Conservation (phyloP, 768 basidiomycete species). For the Neoboletus brunneissimus region DNA sequence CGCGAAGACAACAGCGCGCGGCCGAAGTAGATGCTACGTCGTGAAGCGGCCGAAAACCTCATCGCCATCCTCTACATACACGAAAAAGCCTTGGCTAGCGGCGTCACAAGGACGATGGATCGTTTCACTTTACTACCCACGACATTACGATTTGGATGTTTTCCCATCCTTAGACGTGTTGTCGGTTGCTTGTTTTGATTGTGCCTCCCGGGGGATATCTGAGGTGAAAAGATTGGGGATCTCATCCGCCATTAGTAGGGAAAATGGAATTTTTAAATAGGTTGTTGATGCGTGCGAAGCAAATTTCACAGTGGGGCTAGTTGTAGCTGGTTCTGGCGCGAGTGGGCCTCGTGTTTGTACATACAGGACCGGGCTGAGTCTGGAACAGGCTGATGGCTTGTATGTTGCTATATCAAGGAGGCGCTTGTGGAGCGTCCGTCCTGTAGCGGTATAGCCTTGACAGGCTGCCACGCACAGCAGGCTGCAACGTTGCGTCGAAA, state of each 20-base stretch:
- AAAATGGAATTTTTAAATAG: background rate
- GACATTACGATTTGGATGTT: background rate
- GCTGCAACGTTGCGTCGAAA: conserved; percentile 16
- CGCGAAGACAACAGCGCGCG: conserved; percentile 61
- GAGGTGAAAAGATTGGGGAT: conserved; percentile 2
- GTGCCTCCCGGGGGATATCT: background rate
- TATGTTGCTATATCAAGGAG: conserved; percentile 15
- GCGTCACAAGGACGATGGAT: background rate
- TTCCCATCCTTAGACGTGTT: conserved; percentile 3
- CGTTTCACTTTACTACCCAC: conserved; percentile 7
- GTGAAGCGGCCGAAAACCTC: conserved; percentile 1
- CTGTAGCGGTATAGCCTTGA: conserved; percentile 25
- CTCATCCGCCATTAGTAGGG: background rate
- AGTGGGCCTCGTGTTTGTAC: conserved; percentile 4
- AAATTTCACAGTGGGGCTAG: background rate
- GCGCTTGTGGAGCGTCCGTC: conserved; percentile 6
- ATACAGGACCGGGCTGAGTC: conserved; percentile 7
- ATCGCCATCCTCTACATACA: background rate
- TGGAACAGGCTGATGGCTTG: background rate
- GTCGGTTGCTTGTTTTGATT: conserved; percentile 6
- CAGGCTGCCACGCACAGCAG: conserved; percentile 23
- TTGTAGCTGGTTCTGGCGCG: conserved; percentile 5
- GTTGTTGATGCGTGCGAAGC: background rate
- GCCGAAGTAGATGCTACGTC: conserved; percentile 35
- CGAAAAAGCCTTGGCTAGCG: background rate